Conservation (phyloP, 352 stramenopile genomes). For the Phytophthora pisi region DNA sequence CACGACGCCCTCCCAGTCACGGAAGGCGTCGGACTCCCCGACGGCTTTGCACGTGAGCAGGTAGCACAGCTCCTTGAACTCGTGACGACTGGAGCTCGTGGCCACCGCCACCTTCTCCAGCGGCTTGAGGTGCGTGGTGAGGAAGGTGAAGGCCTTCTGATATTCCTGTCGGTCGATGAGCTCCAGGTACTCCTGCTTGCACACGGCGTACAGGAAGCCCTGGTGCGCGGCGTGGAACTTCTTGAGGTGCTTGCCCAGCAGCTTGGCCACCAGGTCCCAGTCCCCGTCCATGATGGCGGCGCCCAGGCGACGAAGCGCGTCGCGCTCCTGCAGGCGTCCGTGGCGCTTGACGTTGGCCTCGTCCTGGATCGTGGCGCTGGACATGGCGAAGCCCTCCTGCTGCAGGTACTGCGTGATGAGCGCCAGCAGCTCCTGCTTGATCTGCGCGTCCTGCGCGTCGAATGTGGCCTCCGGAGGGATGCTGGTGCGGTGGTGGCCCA, state of each 20-base stretch:
- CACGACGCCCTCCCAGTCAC: slow-evolving; percentile 84
- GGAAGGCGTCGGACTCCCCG: slow-evolving; percentile 80
- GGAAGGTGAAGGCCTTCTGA: slow-evolving; percentile 90
- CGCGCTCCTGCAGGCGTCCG: slow-evolving; percentile 72
- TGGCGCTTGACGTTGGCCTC: slow-evolving; percentile 87
- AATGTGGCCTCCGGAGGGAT: slow-evolving; percentile 85
- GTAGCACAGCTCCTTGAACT: slow-evolving; percentile 91
- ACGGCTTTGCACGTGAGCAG: slow-evolving; percentile 90
- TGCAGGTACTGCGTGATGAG: slow-evolving; percentile 91
- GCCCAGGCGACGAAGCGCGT: slow-evolving; percentile 74
- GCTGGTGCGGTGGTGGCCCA: slow-evolving; percentile 84
- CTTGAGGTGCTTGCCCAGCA: slow-evolving; percentile 82
- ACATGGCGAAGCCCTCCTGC: slow-evolving; percentile 78
- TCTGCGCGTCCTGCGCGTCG: slow-evolving; percentile 68
- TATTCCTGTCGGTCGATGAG: slow-evolving; percentile 90
- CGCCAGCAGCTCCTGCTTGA: slow-evolving; percentile 82
- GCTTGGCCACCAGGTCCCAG: slow-evolving; percentile 86
- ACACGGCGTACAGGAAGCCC: slow-evolving; percentile 88
- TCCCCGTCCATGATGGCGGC: slow-evolving; percentile 84
- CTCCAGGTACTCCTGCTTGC: slow-evolving; percentile 90
- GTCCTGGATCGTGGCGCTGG: slow-evolving; percentile 87
- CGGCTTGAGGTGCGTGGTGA: slow-evolving; percentile 89
- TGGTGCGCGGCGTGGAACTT: slow-evolving; percentile 81
- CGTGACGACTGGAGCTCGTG: slow-evolving; percentile 70
- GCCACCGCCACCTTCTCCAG: slow-evolving; percentile 81